Conservation (phyloP, 805 yeast species). For the Candida lessepsii region DNA sequence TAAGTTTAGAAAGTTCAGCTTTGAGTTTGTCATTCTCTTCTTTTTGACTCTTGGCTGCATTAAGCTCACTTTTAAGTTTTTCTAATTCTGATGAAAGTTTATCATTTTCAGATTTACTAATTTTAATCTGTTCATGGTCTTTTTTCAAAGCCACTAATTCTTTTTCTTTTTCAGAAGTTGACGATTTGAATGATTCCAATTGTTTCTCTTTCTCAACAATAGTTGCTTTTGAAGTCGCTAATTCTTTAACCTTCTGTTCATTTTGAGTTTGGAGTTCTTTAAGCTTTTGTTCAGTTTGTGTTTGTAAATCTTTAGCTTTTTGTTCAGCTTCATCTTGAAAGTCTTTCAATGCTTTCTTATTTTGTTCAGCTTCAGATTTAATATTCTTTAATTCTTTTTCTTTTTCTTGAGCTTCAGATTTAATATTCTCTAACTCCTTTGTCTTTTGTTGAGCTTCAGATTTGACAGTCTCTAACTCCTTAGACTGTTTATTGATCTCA, state of each 20-base stretch:
- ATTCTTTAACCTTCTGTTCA: too few species aligned
- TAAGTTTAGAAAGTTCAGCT: neutral
- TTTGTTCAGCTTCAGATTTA: neutral
- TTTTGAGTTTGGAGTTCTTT: too few species aligned
- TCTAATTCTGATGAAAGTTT: constrained; percentile 1
- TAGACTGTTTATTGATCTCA: neutral
- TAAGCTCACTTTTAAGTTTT: constrained; percentile 1
- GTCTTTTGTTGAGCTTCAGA: neutral
- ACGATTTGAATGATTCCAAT: too few species aligned
- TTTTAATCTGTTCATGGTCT: too few species aligned
- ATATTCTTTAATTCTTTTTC: neutral
- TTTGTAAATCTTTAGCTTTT: neutral
- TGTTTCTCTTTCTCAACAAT: neutral
- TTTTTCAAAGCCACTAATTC: too few species aligned
- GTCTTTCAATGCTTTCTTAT: too few species aligned
- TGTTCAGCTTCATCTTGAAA: too few species aligned
- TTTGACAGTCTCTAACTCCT: neutral
- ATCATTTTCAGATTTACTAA: neutral
- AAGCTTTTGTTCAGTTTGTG: too few species aligned
- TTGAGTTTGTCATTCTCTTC: neutral
- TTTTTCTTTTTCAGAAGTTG: too few species aligned
- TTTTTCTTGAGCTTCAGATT: neutral
- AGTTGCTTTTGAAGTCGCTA: too few species aligned
- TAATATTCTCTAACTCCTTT: neutral
- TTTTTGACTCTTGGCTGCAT: constrained; percentile 1